These are phyloP conservation scores for Blastobotrys attinorum DNA, from an alignment of 805 yeast genomes.

Conservation along the genomic window DNA sequence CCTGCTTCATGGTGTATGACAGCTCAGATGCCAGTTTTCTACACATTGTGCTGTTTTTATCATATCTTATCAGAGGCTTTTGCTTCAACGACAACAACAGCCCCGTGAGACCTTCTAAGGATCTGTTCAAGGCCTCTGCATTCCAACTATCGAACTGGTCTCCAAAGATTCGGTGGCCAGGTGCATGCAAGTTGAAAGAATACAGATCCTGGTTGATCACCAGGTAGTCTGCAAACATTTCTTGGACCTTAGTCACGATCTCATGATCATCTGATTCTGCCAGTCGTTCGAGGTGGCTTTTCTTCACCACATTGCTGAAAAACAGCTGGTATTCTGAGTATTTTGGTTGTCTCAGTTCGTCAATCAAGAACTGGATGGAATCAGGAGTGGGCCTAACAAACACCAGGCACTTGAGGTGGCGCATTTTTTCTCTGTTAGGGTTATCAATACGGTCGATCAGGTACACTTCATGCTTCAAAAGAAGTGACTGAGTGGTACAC, in stretches of 20 bases:
- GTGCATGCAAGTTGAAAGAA: slow-evolving; percentile 39
- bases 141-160: slow-evolving; percentile 38
- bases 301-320: slow-evolving; percentile 69
- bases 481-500: slow-evolving; percentile 78
- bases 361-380: slow-evolving; percentile 49
- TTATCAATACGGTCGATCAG: slow-evolving; percentile 64
- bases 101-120: slow-evolving; percentile 43
- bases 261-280: slow-evolving; percentile 91
- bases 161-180: slow-evolving; percentile 29
- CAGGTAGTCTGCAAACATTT: slow-evolving; percentile 76
- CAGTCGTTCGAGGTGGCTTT: slow-evolving; percentile 70
- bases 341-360: slow-evolving; percentile 71
- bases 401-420: slow-evolving; percentile 74
- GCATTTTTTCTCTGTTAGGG: slow-evolving; percentile 53
- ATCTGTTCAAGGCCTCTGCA: slow-evolving; percentile 35
- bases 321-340: slow-evolving; percentile 69
- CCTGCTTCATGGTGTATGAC: slow-evolving; percentile 28
- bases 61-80: slow-evolving; percentile 75
- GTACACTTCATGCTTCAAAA: slow-evolving; percentile 76
- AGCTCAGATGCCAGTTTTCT: slow-evolving; percentile 63
- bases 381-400: slow-evolving; percentile 67
- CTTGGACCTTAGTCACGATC: slow-evolving; percentile 66
- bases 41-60: slow-evolving; percentile 57
- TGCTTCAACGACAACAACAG: slow-evolving; percentile 62
- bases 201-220: slow-evolving; percentile 66